Conservation (phyloP, 2,329 filamentous ascomycete species). For the Hypoxylon rubiginosum region DNA sequence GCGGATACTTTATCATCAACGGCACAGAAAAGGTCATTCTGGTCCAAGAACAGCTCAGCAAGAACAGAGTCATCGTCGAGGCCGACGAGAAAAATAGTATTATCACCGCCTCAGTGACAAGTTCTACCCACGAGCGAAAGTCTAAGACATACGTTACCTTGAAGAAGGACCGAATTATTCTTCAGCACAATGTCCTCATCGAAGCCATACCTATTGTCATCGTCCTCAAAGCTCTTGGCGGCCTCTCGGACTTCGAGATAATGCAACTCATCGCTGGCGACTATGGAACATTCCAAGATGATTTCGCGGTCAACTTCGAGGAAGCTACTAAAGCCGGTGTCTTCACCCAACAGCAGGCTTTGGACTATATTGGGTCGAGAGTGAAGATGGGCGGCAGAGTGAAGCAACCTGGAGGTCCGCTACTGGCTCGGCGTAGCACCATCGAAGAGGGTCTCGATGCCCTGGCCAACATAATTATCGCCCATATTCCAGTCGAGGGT, state of each 20-base stretch:
- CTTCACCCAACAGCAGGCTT: conserved; percentile 92
- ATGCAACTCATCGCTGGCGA: conserved; percentile 89
- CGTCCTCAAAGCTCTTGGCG: conserved; percentile 90
- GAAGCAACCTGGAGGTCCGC: conserved; percentile 64
- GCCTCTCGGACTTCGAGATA: conserved; percentile 95
- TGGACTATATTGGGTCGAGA: conserved; percentile 89
- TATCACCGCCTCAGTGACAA: conserved; percentile 95
- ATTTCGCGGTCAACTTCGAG: conserved; percentile 95
- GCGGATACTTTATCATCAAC: conserved; percentile 97
- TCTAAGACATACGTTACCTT: conserved; percentile 96
- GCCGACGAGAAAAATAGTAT: conserved; percentile 91
- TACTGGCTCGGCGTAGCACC: conserved; percentile 78
- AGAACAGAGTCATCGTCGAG: conserved; percentile 98
- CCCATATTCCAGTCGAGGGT: conserved; percentile 91
- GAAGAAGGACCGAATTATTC: conserved; percentile 91
- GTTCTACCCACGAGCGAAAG: conserved; percentile 97
- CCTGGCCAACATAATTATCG: conserved; percentile 91
- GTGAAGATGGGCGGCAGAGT: conserved; percentile 86
- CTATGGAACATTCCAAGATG: conserved; percentile 91
- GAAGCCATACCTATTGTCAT: conserved; percentile 97
- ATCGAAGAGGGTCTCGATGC: conserved; percentile 94
- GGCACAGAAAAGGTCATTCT: conserved; percentile 99
- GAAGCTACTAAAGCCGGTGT: conserved; percentile 87
- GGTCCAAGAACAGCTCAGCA: conserved; percentile 98
- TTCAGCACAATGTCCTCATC: conserved; percentile 92